Percentiles rank a stretch among this genome's conserved stretches.
Evolutionary conservation across 352 stramenopile species (phyloP).

Genomic region (Phytophthora cajani): DNA sequence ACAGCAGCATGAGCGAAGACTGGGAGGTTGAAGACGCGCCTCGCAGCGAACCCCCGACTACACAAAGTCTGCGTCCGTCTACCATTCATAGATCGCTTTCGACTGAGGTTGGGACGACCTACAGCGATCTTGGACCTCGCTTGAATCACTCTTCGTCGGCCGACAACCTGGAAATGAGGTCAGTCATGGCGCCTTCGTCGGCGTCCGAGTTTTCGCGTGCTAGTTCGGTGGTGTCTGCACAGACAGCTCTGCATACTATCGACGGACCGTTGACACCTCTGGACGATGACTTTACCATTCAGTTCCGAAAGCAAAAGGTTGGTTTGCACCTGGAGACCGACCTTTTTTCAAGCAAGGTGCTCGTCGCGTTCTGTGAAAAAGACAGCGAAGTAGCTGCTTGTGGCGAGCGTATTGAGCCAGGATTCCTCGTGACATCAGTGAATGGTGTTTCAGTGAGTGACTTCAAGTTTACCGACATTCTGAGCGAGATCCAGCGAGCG

Average conservation of each 20-base stretch:
- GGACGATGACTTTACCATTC: constrained; percentile 60
- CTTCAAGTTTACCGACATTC: constrained; percentile 54
- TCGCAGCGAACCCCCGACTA: constrained; percentile 27
- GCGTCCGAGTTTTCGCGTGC: constrained; percentile 23
- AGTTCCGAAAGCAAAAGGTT: constrained; percentile 69
- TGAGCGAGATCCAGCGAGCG: constrained; percentile 57
- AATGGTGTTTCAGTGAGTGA: constrained; percentile 57
- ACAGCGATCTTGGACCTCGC: constrained; percentile 1
- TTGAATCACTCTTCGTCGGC: constrained; percentile 22
- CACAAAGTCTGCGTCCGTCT: constrained; percentile 10
- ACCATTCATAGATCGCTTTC: constrained; percentile 15
- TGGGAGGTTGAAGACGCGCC: constrained; percentile 25
- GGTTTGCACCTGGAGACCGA: constrained; percentile 77
- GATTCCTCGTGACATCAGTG: constrained; percentile 69
- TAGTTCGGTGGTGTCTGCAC: constrained; percentile 13
- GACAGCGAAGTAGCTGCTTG: constrained; percentile 60
- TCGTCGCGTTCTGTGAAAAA: constrained; percentile 71
- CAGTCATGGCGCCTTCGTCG: constrained; percentile 5
- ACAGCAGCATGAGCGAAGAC: constrained; percentile 31
- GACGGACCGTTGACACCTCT: constrained; percentile 17
- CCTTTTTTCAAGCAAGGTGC: constrained; percentile 60
- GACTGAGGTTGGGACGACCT: constrained; percentile 14
- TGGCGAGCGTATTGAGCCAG: constrained; percentile 49
- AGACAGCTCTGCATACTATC: constrained; percentile 2
- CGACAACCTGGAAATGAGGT: constrained; percentile 17